Evolutionary conservation across 805 yeast species (phyloP).

Genomic region (Zygotorulaspora sp.): DNA sequence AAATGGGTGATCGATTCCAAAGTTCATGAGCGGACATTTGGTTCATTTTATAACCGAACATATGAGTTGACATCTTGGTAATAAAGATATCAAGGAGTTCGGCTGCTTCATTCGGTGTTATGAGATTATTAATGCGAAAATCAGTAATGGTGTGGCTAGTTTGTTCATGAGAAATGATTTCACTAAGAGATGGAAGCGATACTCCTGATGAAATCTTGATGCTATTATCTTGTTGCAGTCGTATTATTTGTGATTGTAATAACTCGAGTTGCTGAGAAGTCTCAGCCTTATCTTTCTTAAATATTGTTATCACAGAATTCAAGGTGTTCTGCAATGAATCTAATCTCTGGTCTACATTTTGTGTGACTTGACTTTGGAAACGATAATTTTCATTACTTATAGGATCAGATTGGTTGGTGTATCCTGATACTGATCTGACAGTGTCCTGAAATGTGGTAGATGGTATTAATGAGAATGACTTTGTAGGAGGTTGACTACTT

Average conservation of each 20-base stretch:
- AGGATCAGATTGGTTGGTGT: too few species aligned
- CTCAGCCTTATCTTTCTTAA: constrained; percentile 28
- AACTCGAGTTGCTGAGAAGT: constrained; percentile 18
- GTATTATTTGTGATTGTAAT: constrained; percentile 14
- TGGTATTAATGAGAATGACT: too few species aligned
- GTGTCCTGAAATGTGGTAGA: too few species aligned
- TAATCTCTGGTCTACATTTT: constrained; percentile 36
- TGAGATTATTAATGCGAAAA: constrained; percentile 15
- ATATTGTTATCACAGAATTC: constrained; percentile 36
- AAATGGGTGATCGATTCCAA: constrained; percentile 53
- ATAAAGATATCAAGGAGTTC: constrained; percentile 50
- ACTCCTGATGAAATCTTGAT: constrained; percentile 1
- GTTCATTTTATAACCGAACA: constrained; percentile 60
- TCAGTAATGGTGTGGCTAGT: constrained; percentile 1
- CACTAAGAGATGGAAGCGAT: constrained; percentile 10
- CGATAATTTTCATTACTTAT: too few species aligned
- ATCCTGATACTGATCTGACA: too few species aligned
- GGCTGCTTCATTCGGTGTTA: constrained; percentile 37
- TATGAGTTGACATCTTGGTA: constrained; percentile 53
- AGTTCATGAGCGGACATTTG: constrained; percentile 44
- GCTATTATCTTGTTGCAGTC: neutral
- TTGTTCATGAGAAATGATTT: constrained; percentile 7
- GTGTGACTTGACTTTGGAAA: neutral
- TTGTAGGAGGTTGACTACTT: too few species aligned
- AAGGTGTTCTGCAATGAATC: constrained; percentile 40